phyloP scores from a whole-genome alignment of 805 yeast species.

The Candida hungchunana region DNA sequence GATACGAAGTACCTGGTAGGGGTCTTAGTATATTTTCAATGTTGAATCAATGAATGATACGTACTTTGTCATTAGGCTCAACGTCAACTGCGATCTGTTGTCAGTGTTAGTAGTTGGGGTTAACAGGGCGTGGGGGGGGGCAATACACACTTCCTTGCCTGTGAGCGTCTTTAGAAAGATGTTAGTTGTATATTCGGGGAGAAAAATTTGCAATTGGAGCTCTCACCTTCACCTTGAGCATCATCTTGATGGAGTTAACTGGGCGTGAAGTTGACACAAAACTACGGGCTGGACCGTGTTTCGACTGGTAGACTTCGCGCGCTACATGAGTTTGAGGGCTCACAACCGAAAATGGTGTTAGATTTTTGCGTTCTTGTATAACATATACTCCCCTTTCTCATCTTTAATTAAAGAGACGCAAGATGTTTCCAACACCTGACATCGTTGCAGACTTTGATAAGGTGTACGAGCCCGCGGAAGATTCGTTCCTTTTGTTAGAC shows the following conservation, averaged over 20 bases:
- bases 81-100: slow-evolving; percentile 63
- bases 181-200: no score
- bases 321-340: no score
- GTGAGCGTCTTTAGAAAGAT: slow-evolving; percentile 49
- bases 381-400: no score
- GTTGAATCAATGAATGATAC: slow-evolving; percentile 21
- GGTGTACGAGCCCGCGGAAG: slow-evolving; percentile 95
- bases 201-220: no score
- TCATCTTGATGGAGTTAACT: no score
- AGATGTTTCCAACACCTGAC: slow-evolving; percentile 85
- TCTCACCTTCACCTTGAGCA: slow-evolving; percentile 59
- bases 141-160: slow-evolving; percentile 60
- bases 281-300: no score
- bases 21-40: slow-evolving; percentile 24
- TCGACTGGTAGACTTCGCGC: no score
- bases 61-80: slow-evolving; percentile 60
- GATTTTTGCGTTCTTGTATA: no score
- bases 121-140: neutral
- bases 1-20: slow-evolving; percentile 52
- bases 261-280: no score
- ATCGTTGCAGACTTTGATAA: slow-evolving; percentile 56
- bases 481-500: slow-evolving; percentile 80
- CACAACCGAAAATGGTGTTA: no score
- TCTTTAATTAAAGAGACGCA: no score
- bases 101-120: slow-evolving; percentile 7